Evolutionary conservation across 2,329 filamentous ascomycete species (phyloP).

Genomic region (Dactylellina leptospora): DNA sequence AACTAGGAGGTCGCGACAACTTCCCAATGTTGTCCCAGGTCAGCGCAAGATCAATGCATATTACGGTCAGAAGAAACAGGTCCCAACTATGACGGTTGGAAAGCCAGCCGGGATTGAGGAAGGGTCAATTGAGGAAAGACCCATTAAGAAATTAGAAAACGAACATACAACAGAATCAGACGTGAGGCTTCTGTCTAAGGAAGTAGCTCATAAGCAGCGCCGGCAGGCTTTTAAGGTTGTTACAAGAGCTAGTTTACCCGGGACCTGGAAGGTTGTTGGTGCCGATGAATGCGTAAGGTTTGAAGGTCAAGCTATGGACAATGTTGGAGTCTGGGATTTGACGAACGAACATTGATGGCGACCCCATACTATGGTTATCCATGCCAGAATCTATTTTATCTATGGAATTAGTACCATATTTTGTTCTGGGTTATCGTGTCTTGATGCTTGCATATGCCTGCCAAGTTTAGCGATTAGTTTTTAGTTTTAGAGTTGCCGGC

Average conservation of each 20-base stretch:
- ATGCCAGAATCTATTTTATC: too few relatives aligned
- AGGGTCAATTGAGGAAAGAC: neutral
- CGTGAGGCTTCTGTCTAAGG: neutral
- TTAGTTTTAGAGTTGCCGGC: too few relatives aligned
- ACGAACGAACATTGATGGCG: slow-evolving; percentile 18
- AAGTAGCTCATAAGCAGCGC: neutral
- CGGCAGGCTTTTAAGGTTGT: slow-evolving; percentile 16
- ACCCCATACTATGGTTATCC: too few relatives aligned
- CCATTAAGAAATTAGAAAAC: slow-evolving; percentile 13
- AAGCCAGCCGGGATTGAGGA: neutral
- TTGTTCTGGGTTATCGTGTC: neutral
- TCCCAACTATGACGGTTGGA: neutral
- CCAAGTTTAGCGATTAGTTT: neutral
- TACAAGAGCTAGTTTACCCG: slow-evolving; percentile 32
- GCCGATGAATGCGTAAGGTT: slow-evolving; percentile 12
- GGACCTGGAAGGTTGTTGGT: slow-evolving; percentile 25
- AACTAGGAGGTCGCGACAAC: slow-evolving; percentile 15
- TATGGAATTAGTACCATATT: too few relatives aligned
- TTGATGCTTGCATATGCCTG: neutral
- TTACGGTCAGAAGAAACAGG: slow-evolving; percentile 26
- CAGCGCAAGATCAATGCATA: slow-evolving; percentile 30
- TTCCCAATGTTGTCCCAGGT: neutral
- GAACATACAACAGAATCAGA: neutral
- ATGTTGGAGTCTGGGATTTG: slow-evolving; percentile 35
- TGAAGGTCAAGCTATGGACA: slow-evolving; percentile 26